Conservation (phyloP, 1,139 yeast genomes). For the Lodderomyces oxycetoniae region DNA sequence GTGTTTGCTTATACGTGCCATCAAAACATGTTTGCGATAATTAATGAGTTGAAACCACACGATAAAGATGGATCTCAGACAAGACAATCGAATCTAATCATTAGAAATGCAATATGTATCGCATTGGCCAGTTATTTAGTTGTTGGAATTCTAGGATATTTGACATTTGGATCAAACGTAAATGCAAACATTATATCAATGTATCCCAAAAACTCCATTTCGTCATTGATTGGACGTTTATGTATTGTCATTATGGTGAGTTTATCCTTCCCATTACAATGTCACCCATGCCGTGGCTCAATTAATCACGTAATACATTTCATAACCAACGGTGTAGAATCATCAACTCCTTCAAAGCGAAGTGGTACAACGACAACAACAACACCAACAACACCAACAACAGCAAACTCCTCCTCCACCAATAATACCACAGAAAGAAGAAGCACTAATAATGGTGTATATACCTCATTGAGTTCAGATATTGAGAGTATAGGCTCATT, state of each 20-base stretch:
- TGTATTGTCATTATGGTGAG: conserved; percentile 68
- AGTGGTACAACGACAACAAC: no score
- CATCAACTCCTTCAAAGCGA: conserved; percentile 9
- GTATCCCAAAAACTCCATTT: conserved; percentile 54
- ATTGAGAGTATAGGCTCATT: conserved; percentile 18
- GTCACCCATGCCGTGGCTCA: conserved; percentile 75
- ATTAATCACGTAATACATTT: conserved; percentile 64
- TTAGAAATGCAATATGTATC: conserved; percentile 54
- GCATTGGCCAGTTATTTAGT: conserved; percentile 57
- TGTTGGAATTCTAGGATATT: conserved; percentile 81
- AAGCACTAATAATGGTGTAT: conserved; percentile 12
- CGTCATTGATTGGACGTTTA: conserved; percentile 63
- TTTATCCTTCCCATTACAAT: conserved; percentile 68
- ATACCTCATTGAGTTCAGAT: conserved; percentile 19
- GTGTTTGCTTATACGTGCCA: conserved; percentile 95
- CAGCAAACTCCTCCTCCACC: conserved; percentile 1
- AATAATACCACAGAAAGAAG: conserved; percentile 1
- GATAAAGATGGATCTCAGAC: conserved; percentile 43
- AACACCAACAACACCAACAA: no score
- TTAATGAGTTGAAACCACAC: conserved; percentile 55
- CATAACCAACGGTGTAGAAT: conserved; percentile 29
- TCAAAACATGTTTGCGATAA: conserved; percentile 86
- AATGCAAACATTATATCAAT: conserved; percentile 65
- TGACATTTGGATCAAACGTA: conserved; percentile 76
- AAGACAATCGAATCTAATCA: conserved; percentile 50